phyloP scores from a whole-genome alignment of 768 basidiomycete species.

The Hypholoma fasciculare region DNA sequence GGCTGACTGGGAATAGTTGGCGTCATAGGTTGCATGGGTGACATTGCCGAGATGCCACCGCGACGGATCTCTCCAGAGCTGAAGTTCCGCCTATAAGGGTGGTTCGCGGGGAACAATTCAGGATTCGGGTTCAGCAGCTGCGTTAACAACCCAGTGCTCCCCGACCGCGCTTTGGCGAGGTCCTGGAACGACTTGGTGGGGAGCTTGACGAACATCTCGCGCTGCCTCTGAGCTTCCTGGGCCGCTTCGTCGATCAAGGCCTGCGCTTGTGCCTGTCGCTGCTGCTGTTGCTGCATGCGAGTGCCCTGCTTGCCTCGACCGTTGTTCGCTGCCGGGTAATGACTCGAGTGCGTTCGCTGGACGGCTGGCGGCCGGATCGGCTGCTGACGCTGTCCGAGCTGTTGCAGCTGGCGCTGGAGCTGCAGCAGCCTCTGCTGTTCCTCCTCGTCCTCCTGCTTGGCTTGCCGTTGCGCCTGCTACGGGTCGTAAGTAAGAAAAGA shows the following conservation, averaged over 20 bases:
- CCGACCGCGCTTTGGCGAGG: slow-evolving; percentile 34
- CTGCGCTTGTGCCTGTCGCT: slow-evolving; percentile 14
- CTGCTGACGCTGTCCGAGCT: slow-evolving; percentile 14
- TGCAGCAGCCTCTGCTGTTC: slow-evolving; percentile 9
- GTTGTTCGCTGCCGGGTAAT: slow-evolving; percentile 18
- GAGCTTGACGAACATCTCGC: slow-evolving; percentile 71
- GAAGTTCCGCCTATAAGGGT: slow-evolving; percentile 57
- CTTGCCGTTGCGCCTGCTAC: slow-evolving; percentile 1
- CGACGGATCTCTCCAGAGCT: slow-evolving; percentile 46
- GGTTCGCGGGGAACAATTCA: slow-evolving; percentile 53
- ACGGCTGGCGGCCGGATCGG: slow-evolving; percentile 14
- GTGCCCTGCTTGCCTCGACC: slow-evolving; percentile 16
- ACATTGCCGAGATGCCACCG: slow-evolving; percentile 8
- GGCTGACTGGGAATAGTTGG: background rate
- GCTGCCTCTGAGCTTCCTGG: slow-evolving; percentile 28
- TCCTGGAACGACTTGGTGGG: slow-evolving; percentile 68
- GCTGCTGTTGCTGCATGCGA: slow-evolving; percentile 11
- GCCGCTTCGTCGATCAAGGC: slow-evolving; percentile 18
- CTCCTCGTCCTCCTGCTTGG: background rate
- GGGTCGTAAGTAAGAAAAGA: background rate
- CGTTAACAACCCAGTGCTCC: slow-evolving; percentile 56
- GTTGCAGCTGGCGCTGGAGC: slow-evolving; percentile 18
- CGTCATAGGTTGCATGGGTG: slow-evolving; percentile 17
- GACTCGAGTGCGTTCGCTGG: slow-evolving; percentile 26
- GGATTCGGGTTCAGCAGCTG: slow-evolving; percentile 76